Evolutionary conservation across 1,284 basidiomycete genomes (phyloP).

Genomic region (Chalciporus piperatoides): DNA sequence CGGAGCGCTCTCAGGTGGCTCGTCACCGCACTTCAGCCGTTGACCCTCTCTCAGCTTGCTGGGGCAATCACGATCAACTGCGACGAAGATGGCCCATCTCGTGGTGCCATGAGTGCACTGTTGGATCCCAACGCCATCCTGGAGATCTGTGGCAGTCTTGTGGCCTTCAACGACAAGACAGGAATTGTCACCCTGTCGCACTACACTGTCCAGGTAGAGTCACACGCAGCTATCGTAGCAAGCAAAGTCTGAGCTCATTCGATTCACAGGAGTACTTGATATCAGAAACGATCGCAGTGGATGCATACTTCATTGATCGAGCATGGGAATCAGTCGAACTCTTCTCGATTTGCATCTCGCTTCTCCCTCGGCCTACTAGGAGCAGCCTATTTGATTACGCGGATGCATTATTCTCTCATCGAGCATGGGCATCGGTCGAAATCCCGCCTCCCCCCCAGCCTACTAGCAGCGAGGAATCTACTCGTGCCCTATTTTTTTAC

Average conservation of each 20-base stretch:
- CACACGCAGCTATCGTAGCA: too few species aligned
- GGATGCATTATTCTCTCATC: background rate
- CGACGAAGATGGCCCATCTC: background rate
- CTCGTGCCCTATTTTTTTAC: background rate
- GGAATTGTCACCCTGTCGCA: background rate
- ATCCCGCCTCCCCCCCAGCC: background rate
- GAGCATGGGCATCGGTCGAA: background rate
- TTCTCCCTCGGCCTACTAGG: background rate
- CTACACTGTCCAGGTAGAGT: background rate
- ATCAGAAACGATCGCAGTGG: too few species aligned
- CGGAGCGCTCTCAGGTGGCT: constrained; percentile 2
- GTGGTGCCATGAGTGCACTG: background rate
- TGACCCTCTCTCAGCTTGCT: background rate
- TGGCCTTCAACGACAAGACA: background rate
- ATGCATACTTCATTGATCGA: background rate
- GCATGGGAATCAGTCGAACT: background rate
- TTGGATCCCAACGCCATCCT: background rate
- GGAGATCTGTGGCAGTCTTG: constrained; percentile 1
- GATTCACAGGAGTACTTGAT: background rate
- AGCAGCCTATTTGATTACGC: too few species aligned
- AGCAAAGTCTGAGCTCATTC: background rate
- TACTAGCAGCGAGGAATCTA: background rate
- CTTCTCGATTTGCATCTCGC: background rate
- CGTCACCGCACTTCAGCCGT: background rate
- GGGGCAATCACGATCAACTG: background rate